These are phyloP conservation scores for Musa schizocarpa DNA, from an alignment of 176 grass and related monocot genomes.

Conservation along the genomic window DNA sequence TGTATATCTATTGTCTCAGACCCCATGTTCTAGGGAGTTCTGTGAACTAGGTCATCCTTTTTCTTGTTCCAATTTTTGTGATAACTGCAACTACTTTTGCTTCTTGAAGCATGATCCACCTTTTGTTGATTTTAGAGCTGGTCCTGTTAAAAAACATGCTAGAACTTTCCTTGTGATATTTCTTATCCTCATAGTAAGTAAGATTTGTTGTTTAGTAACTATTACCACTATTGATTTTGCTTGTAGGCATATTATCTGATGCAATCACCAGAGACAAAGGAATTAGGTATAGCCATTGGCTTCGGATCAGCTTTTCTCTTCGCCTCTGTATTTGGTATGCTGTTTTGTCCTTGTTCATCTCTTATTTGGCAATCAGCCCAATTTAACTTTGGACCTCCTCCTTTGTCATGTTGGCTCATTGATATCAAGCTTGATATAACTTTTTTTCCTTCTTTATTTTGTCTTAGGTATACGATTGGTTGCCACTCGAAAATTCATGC, in stretches of 20 bases:
- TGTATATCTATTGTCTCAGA: too few relatives aligned
- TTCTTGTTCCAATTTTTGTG: background rate
- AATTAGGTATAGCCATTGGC: slow-evolving; percentile 50
- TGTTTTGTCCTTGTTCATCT: background rate
- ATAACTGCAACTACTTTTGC: too few relatives aligned
- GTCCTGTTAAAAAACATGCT: too few relatives aligned
- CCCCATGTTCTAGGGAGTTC: too few relatives aligned
- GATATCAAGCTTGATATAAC: background rate
- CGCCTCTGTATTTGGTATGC: slow-evolving; percentile 32
- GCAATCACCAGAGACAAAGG: slow-evolving; percentile 80
- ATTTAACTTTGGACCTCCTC: background rate
- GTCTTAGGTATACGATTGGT: slow-evolving; percentile 59
- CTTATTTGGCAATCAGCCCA: background rate
- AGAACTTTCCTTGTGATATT: background rate
- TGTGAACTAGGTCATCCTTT: too few relatives aligned
- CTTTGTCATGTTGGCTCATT: background rate
- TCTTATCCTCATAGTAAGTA: background rate
- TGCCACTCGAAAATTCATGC: slow-evolving; percentile 65
- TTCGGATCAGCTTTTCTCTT: slow-evolving; percentile 88
- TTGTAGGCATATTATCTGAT: slow-evolving; percentile 78
- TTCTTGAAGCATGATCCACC: too few relatives aligned
- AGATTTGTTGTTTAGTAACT: background rate
- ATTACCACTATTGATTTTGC: background rate
- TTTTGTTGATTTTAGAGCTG: too few relatives aligned
- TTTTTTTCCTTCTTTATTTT: background rate